These are phyloP conservation scores for Apodospora peruviana DNA, from an alignment of 495 filamentous ascomycete species.

Conservation along the genomic window DNA sequence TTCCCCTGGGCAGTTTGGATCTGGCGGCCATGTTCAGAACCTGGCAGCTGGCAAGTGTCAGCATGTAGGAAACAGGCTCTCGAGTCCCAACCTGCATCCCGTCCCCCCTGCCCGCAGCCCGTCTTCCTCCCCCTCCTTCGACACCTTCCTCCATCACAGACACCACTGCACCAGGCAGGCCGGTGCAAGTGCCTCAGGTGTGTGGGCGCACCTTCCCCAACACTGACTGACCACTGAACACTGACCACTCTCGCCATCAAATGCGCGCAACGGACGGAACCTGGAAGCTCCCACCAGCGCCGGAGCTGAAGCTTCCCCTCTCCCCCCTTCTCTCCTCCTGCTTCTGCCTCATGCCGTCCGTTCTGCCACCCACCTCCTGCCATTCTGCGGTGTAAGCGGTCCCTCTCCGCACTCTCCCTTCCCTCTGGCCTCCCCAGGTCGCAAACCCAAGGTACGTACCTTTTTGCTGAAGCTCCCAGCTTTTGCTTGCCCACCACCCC, in stretches of 20 bases:
- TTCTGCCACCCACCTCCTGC: background rate
- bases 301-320: background rate
- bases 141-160: no score
- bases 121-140: background rate
- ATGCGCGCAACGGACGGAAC: background rate
- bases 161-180: no score
- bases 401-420: background rate
- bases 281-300: background rate
- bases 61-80: no score
- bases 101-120: no score
- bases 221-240: no score
- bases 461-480: conserved; percentile 23
- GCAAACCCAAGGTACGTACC: conserved; percentile 22
- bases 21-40: no score
- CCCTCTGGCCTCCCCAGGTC: background rate
- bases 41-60: no score
- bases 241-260: no score
- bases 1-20: no score
- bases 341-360: background rate
- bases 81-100: no score
- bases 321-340: background rate
- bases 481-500: conserved; percentile 22
- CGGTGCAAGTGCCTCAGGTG: background rate
- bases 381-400: no score
- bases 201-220: background rate